Conservation (phyloP, 495 filamentous ascomycete species). For the Paragyromitra xinjiangensis region DNA sequence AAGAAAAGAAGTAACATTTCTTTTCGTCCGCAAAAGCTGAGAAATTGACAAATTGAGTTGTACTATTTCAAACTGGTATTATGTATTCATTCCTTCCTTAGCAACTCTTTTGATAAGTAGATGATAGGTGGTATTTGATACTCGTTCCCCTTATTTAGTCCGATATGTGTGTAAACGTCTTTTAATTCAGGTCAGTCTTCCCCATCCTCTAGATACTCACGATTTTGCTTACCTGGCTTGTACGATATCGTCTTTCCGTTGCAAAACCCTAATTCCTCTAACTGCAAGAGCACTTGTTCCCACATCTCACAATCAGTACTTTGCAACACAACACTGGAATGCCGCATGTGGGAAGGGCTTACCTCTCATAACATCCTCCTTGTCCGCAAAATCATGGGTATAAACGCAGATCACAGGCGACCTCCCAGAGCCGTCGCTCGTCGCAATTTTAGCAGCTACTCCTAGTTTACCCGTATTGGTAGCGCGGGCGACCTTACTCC, state of each 20-base stretch:
- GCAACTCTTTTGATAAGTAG: slow-evolving; percentile 33
- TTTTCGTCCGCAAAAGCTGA: background rate
- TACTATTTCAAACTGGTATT: background rate
- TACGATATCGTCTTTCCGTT: slow-evolving; percentile 71
- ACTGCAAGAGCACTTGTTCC: slow-evolving; percentile 56
- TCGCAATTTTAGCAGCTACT: slow-evolving; percentile 73
- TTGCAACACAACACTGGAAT: background rate
- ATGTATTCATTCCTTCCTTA: slow-evolving; percentile 17
- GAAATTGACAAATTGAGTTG: background rate
- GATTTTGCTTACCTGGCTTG: slow-evolving; percentile 67
- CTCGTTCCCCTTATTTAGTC: slow-evolving; percentile 71
- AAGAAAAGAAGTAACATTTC: background rate
- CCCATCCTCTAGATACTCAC: background rate
- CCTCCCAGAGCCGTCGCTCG: slow-evolving; percentile 61
- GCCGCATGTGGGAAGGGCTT: background rate
- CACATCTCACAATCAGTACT: background rate
- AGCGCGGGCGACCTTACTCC: slow-evolving; percentile 70
- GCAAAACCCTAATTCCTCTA: slow-evolving; percentile 70
- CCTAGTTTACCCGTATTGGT: slow-evolving; percentile 73
- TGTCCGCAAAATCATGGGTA: slow-evolving; percentile 75
- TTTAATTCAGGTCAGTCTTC: slow-evolving; percentile 28
- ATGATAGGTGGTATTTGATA: slow-evolving; percentile 57
- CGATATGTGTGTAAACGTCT: slow-evolving; percentile 80
- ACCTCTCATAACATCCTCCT: slow-evolving; percentile 73
- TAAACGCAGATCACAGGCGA: slow-evolving; percentile 74